Percentiles rank a stretch among this genome's conserved stretches.
Evolutionary conservation across 176 grass and related monocot species (phyloP).

Genomic region (Juncus effusus): DNA sequence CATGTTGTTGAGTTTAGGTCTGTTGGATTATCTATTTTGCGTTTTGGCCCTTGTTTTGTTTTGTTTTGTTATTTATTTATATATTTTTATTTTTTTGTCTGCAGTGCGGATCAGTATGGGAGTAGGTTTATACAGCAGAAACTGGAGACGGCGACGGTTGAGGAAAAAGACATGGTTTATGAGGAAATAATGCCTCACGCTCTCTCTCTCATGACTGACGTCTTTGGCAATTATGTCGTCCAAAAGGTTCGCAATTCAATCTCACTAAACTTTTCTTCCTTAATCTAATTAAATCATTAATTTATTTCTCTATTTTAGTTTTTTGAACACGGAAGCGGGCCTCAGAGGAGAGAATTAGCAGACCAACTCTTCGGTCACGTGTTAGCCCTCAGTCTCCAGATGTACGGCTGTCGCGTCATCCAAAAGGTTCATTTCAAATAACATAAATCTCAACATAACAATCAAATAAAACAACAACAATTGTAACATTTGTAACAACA

Average conservation of each 20-base stretch:
- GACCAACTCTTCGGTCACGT: constrained; percentile 72
- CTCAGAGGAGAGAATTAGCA: constrained; percentile 68
- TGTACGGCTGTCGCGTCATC: constrained; percentile 91
- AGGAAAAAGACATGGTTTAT: constrained; percentile 91
- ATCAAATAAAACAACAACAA: background rate
- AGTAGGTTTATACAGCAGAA: constrained; percentile 97
- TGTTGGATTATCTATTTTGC: background rate
- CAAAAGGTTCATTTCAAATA: constrained; percentile 51
- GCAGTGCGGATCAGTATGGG: constrained; percentile 89
- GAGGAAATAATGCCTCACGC: constrained; percentile 81
- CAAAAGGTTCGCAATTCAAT: constrained; percentile 55
- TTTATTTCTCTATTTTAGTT: constrained; percentile 42
- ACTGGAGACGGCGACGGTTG: constrained; percentile 82
- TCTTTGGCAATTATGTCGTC: constrained; percentile 95
- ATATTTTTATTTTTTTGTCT: constrained; percentile 7
- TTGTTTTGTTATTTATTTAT: constrained; percentile 7
- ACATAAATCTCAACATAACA: background rate
- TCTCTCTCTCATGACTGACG: constrained; percentile 86
- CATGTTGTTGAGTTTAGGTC: constrained; percentile 98
- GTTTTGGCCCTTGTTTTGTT: constrained; percentile 15
- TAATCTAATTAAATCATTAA: constrained; percentile 6
- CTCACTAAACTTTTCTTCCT: constrained; percentile 17
- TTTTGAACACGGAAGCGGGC: constrained; percentile 67
- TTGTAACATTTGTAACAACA: constrained; percentile 30
- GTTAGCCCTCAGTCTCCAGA: constrained; percentile 80